phyloP scores from a whole-genome alignment of 2,329 filamentous ascomycete genomes.

The Capronia epimyces region DNA sequence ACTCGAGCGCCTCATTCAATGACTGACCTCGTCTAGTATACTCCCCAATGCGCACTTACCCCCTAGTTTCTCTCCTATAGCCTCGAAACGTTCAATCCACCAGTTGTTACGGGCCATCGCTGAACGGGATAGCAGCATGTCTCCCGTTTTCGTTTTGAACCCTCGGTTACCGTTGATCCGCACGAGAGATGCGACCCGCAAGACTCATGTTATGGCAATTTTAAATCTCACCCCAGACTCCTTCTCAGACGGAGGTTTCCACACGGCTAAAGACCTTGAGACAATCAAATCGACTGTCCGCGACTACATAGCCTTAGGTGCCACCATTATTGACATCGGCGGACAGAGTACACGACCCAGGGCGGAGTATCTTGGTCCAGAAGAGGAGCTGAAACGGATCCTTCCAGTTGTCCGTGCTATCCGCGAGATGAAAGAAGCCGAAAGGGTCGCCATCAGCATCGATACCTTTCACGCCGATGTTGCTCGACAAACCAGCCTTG shows the following conservation, averaged over 20 bases:
- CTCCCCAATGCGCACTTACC: constrained; percentile 17
- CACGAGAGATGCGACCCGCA: constrained; percentile 50
- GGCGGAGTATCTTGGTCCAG: constrained; percentile 59
- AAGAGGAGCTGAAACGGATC: constrained; percentile 72
- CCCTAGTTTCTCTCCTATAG: constrained; percentile 5
- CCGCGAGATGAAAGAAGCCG: constrained; percentile 53
- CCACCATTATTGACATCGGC: constrained; percentile 83
- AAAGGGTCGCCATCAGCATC: constrained; percentile 68
- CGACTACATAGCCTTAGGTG: constrained; percentile 61
- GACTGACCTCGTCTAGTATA: constrained; percentile 16
- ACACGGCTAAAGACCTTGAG: constrained; percentile 46
- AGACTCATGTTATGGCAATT: constrained; percentile 84
- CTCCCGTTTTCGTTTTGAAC: constrained; percentile 37
- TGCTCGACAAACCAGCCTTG: constrained; percentile 66
- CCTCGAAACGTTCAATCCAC: constrained; percentile 7
- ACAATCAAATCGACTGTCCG: constrained; percentile 55
- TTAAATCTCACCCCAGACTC: constrained; percentile 93
- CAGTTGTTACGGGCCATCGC: constrained; percentile 40
- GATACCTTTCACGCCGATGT: constrained; percentile 89
- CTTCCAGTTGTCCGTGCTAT: constrained; percentile 73
- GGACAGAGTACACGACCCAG: constrained; percentile 87
- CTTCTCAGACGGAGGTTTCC: constrained; percentile 81
- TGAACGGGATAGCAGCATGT: constrained; percentile 32
- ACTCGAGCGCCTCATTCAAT: neutral
- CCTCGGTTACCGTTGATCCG: constrained; percentile 50